Evolutionary conservation across 352 stramenopile species (phyloP), one percentile per base, ranked within the genome.

Genomic region (Pythium utonaiense): DNA sequence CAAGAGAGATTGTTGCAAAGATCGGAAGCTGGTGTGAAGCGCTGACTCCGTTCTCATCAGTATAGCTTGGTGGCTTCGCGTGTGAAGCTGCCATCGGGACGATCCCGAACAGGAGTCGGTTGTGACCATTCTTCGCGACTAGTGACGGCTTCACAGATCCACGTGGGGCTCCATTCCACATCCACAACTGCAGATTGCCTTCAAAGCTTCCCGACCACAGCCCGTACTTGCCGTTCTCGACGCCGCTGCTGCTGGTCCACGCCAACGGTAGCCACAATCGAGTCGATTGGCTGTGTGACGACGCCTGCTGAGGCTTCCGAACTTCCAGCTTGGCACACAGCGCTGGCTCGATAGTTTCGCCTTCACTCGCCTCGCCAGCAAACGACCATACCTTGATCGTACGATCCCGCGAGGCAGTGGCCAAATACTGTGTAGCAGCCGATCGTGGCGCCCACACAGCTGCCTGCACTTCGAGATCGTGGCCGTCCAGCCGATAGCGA

Each of bases 191-290:
- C 28, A 93, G 42, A 53, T 80, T 86, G 12, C 83, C 83, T 49
- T 86, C 79, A 25, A 86, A 86, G 10, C 80, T 91, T 0, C 83
- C 83, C 17, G 80, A 90, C 75, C 80, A 89, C 13, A 93, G 69
- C 3, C 69, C 68, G 34, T 75, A 64, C n/a, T 62, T 60, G 28
- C 38, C 6, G 24, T 14, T 48, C 19, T 48, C 53, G 0, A 42
- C 13, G 14, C 12, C 40, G 14, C 40, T 42, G 14, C 24, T 56
- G 13, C 58, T 57, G 47, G 66, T 80, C 83, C 83, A 93, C 16
- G 76, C 73, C n/a, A 89, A 63, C 7, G 80, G 80, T 12, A 93
- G 53, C 83, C 83, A 93, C 13, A 93, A 66, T 1, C 86, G 79
- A 31, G 85, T 86, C 7, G 78, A 67, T 38, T 90, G 80, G n/a